Conservation (phyloP, 2,329 filamentous ascomycete species). For the Lecanicillium sp. region DNA sequence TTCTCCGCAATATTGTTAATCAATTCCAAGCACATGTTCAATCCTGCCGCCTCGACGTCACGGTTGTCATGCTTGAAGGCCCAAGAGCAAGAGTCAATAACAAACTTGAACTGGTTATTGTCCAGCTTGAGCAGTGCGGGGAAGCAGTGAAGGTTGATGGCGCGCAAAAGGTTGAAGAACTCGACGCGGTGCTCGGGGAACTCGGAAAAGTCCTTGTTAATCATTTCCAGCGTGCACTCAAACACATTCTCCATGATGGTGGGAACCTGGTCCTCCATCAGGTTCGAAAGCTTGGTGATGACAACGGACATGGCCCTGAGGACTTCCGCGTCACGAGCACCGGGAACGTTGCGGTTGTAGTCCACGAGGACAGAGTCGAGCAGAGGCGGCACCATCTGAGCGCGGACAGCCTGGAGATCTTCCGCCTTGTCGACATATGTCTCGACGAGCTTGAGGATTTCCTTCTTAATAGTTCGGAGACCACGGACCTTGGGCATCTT, state of each 20-base stretch:
- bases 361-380: slow-evolving; percentile 90
- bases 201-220: slow-evolving; percentile 99
- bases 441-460: slow-evolving; percentile 96
- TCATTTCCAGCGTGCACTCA: slow-evolving; percentile 98
- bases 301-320: slow-evolving; percentile 97
- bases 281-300: slow-evolving; percentile 90
- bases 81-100: slow-evolving; percentile 99
- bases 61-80: slow-evolving; percentile 99
- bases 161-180: slow-evolving; percentile 93
- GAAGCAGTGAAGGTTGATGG: slow-evolving; percentile 97
- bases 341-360: slow-evolving; percentile 94
- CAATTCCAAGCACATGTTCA: slow-evolving; percentile 96
- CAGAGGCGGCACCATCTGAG: slow-evolving; percentile 91
- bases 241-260: slow-evolving; percentile 98
- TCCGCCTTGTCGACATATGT: slow-evolving; percentile 98
- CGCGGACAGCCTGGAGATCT: slow-evolving; percentile 85
- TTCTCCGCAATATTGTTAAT: slow-evolving; percentile 97
- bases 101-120: slow-evolving; percentile 96
- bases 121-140: slow-evolving; percentile 88
- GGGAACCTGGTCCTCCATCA: slow-evolving; percentile 98
- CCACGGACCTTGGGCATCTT: slow-evolving; percentile 97
- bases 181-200: slow-evolving; percentile 99
- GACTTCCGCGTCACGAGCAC: slow-evolving; percentile 92
- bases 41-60: slow-evolving; percentile 89
- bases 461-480: slow-evolving; percentile 96